Evolutionary conservation across 208 protist species (phyloP).

Genomic region (Acanthamoeba sp.): DNA sequence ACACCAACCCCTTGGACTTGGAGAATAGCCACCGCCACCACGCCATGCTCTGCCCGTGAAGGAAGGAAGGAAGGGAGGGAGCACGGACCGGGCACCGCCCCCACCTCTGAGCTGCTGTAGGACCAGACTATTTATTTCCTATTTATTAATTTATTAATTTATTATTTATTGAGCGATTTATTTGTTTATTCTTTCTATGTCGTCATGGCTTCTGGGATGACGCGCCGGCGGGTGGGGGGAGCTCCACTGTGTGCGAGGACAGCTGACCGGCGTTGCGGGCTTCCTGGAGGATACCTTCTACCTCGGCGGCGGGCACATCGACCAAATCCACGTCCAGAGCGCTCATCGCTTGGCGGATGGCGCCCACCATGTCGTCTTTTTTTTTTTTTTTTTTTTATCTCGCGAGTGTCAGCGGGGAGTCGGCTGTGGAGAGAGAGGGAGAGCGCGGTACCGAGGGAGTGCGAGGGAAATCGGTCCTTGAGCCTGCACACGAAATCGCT

Average conservation of each 20-base stretch:
- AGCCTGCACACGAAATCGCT: slow-evolving; percentile 52
- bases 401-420: background rate
- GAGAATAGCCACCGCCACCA: background rate
- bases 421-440: too few relatives aligned
- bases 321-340: background rate
- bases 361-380: background rate
- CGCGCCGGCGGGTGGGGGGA: background rate
- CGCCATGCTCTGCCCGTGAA: background rate
- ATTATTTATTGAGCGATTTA: too few relatives aligned
- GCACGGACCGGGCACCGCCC: too few relatives aligned
- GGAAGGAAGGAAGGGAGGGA: background rate
- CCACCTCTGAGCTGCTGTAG: too few relatives aligned
- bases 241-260: background rate
- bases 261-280: background rate
- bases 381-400: background rate
- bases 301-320: background rate
- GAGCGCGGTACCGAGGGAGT: background rate
- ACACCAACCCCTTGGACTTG: background rate
- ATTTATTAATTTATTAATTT: too few relatives aligned
- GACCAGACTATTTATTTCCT: too few relatives aligned
- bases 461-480: background rate
- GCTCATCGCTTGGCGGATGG: background rate
- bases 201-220: too few relatives aligned
- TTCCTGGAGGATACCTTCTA: background rate
- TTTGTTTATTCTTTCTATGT: too few relatives aligned